Base-by-base conservation (phyloP, 148 eudicot species). In the Fagopyrum homotropicum region DNA sequence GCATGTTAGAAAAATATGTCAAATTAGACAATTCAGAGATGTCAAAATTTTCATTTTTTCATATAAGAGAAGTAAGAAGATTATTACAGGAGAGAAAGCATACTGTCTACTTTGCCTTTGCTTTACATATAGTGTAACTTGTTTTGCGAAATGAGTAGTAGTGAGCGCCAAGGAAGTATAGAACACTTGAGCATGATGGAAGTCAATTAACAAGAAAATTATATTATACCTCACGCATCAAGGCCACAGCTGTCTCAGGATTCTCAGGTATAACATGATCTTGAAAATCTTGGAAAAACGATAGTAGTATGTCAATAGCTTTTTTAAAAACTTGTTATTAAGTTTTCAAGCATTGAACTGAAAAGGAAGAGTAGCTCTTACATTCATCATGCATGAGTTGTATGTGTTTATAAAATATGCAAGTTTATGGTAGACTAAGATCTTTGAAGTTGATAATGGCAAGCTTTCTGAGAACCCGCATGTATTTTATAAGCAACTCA, bases 331-430 rank as follows among this genome's bases (percentile, higher is more conserved):
- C 14, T 22, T 9, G 1, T 0, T 35, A 64, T 40, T 14, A 64
- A 64, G 17, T 35, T 14, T 56, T 17, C 61, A 56, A n/a, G 61
- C 9, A 22, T 56, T 56, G 61, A 4, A 10, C 16, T 11, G 55
- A 14, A 51, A 5, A 51, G 55, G 55, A 22, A n/a, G 26, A 0
- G 29, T 5, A 6, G 0, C 52, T 75, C 96, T 85, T 86, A 95
- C 98, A 78, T 95, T 95, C 96, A 95, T 90, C 93, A 95, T 81
- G 85, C 97, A 95, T 30, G 96, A 80, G 81, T 95, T 95, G 80
- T 95, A 95, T 45, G 85, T 84, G 80, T 95, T 95, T 52, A 95
- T 95, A n/a, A n/a, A 95, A 78, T 92, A 95, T 4, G 97, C 98
- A 72, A 95, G 97, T 85, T 90, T 95, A 77, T 95, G 96, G 75